Conservation (phyloP, 192 early-diverging fungal genomes). For the Gamsiella multidivaricata region DNA sequence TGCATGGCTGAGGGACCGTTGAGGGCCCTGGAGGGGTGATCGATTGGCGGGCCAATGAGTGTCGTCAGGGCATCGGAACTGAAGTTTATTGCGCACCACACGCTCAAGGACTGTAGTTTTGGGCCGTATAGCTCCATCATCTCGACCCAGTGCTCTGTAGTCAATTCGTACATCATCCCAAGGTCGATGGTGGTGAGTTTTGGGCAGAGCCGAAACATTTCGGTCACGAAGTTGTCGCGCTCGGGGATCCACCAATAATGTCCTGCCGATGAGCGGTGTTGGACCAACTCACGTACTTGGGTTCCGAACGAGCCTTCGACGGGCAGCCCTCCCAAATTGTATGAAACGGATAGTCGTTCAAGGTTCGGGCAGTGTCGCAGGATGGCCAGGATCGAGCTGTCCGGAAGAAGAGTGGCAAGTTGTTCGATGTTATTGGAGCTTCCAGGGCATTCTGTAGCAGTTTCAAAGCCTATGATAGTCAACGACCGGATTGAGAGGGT, state of each 20-base stretch:
- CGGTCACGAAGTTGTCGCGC: not conserved
- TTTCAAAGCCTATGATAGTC: no score
- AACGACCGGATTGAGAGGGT: no score
- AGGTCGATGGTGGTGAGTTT: constrained; percentile 6
- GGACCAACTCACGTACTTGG: not conserved
- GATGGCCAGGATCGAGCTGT: no score
- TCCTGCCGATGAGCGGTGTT: not conserved
- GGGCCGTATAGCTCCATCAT: not conserved
- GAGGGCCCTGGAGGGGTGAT: not conserved
- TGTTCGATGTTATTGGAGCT: no score
- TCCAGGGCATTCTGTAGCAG: no score
- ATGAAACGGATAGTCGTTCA: not conserved
- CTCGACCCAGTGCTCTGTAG: not conserved
- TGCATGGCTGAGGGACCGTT: not conserved
- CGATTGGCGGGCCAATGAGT: constrained; percentile 6
- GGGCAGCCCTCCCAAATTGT: not conserved
- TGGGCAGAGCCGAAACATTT: constrained; percentile 1
- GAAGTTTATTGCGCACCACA: not conserved
- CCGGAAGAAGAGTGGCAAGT: no score
- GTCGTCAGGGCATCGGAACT: not conserved
- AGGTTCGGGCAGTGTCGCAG: not conserved
- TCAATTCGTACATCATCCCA: constrained; percentile 2
- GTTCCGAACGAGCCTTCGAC: not conserved
- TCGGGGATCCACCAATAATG: not conserved
- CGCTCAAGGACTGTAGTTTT: constrained; percentile 12